Base-by-base conservation (phyloP, 108 stramenopile genomes). In the Conticribra weissflogii region DNA sequence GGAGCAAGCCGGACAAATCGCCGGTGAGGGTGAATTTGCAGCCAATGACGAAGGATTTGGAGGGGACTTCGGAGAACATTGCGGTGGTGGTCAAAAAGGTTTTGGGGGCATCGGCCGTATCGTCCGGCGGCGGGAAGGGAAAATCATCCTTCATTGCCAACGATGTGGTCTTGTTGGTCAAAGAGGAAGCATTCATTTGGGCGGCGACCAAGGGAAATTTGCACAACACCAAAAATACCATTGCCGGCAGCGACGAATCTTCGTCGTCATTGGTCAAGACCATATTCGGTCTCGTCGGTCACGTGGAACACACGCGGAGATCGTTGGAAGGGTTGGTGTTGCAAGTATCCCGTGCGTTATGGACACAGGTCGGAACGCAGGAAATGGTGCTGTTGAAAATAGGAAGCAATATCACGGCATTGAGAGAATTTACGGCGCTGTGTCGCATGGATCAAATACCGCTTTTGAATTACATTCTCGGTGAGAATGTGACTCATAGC, bases 381-480 rank as follows among this genome's bases (percentile, higher is more conserved):
- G 74, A 85, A 48, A 86, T 90, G 90, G 76, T 58, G 34, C 29
- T 92, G 14, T n/a, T 91, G 8, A 82, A 76, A 44, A 73, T 92
- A 52, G 90, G 93, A 18, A 63, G 71, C 63, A 94, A 92, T 60
- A 63, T 94, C 46, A 94, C 93, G 19, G 79, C 88, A 0, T 48
- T 92, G 27, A 68, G 93, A 33, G 93, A 94, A 63, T 94, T 90
- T 52, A 94, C 89, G 46, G 93, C 93, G 17, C 67, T 94, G 21
- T 90, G 86, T 59, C 70, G 76, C 23, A 81, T 92, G 57, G 84
- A 88, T 61, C 57, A 61, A 23, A 84, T 90, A 30, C 90, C 93
- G 5, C 57, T 94, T 14, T 63, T 82, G 19, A 70, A 79, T 46
- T 90, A 78, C 45, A 72, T 94, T 21, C 68, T 94, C 14, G 88